Base-by-base conservation (phyloP, 768 basidiomycete genomes). In the Chalciporus sphaerocephalus region DNA sequence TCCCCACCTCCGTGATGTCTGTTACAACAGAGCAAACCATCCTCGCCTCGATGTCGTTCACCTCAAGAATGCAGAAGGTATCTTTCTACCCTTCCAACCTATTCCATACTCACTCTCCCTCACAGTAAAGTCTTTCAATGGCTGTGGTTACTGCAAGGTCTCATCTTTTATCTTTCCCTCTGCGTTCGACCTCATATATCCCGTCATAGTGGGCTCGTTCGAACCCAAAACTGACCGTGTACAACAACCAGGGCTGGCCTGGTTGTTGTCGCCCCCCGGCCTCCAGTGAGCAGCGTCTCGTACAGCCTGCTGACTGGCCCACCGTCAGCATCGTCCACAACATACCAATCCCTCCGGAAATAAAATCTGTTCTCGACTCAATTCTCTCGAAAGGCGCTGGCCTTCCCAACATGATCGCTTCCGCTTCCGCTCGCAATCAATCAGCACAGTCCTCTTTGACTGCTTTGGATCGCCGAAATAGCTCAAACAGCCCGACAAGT, bases 81-180 rank as follows among this genome's bases (percentile, higher is more conserved):
- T 51, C 69, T 69, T 51, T 44, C 56, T 32, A 23, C 24, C 40
- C 38, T 39, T 49, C 20, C 47, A 21, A n/a, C 41, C 38, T 32
- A 43, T 43, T 22, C 18, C 20, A 2, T 55, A 44, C 56, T 54
- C 46, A 56, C 52, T 43, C 47, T 16, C 44, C 30, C 49, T 35
- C 47, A 54, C 61, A 88, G 86, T 91, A 55, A 80, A 85, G 59
- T 79, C 80, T 27, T 90, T 90, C 73, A 88, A 85, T 56, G 87
- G 87, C 39, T 92, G 89, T 63, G 90, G 90, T 18, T 92, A 80
- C 66, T 92, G 90, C 84, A 92, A 91, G 82, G 89, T 90, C 46
- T 53, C 27, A 36, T 48, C 25, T 41, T 40, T 42, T 51, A 27
- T 28, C 42, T 48, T 44, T 42, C 37, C 33, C 55, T 48, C 54